Evolutionary conservation across 352 stramenopile genomes (phyloP), one percentile per base, ranked within the genome.

Genomic region (Phytophthora agathidicida): DNA sequence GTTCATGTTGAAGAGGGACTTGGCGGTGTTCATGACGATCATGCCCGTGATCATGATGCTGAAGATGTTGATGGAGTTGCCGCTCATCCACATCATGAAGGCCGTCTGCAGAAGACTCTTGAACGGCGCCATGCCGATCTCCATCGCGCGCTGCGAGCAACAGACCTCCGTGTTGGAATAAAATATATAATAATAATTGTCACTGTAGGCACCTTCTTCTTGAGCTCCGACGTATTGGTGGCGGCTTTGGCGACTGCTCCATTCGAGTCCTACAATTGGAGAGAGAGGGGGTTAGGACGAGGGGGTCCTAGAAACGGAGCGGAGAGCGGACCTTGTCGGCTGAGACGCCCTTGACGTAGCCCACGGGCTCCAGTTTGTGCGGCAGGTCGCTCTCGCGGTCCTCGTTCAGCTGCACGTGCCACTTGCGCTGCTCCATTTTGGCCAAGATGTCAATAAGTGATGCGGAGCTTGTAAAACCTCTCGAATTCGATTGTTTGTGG

Each of bases 81-180:
- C 93, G 48, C 85, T 96, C 93, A 98, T 98, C 88, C 92, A 98
- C 87, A 98, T 97, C 93, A 98, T 98, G 67, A 98, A 96, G 22
- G 78, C 93, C 17, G 94, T 97, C 66, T 98, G 96, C 54, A 97
- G 76, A 17, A 98, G 56, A n/a, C 87, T 90, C 77, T 97, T 97
- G 53, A 96, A 96, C 22, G 92, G 92, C 41, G 75, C 86, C 70
- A 83, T 87, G 23, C 86, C 91, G 41, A 97, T 94, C 67, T 96
- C 89, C 86, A 96, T 96, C 16, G 90, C 88, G 38, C 89, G 85
- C 88, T 97, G 46, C 3, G n/a, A n/a, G n/a, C n/a, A n/a, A n/a
- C n/a, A n/a, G n/a, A n/a, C n/a, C n/a, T n/a, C n/a, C n/a, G n/a
- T n/a, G n/a, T n/a, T n/a, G n/a, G n/a, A 42, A 26, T 11, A 60